A percentile compares a stretch with the other conserved stretches of the same genome.
Evolutionary conservation across 352 stramenopile species (phyloP).

Genomic region (Pythium brachiatum): DNA sequence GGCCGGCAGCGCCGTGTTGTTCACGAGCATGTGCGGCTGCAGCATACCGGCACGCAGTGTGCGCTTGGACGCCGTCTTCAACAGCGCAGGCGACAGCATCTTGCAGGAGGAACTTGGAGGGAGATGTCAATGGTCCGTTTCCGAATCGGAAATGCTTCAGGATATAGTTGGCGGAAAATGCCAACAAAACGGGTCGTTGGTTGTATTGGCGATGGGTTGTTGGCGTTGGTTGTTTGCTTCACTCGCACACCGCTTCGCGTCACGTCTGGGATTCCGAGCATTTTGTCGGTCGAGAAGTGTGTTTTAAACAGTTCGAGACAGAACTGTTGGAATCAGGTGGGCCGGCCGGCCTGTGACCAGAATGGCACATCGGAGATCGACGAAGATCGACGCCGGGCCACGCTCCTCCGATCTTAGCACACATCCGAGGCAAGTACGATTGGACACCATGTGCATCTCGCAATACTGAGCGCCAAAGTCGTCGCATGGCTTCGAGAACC

Average conservation of each 20-base stretch:
- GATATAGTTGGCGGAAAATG: constrained; percentile 4
- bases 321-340: constrained; percentile 3
- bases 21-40: constrained; percentile 9
- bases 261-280: constrained; percentile 16
- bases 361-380: too few relatives aligned
- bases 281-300: constrained; percentile 17
- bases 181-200: constrained; percentile 6
- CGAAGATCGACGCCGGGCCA: background rate
- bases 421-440: background rate
- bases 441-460: background rate
- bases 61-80: constrained; percentile 45
- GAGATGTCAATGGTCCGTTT: constrained; percentile 7
- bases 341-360: too few relatives aligned
- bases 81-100: constrained; percentile 39
- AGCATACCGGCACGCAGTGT: constrained; percentile 20
- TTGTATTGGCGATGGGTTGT: background rate
- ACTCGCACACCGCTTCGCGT: constrained; percentile 16
- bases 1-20: constrained; percentile 38
- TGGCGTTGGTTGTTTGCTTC: background rate
- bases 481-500: background rate
- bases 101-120: background rate
- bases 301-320: constrained; percentile 20
- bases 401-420: background rate
- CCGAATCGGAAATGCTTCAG: constrained; percentile 20
- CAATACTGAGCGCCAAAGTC: background rate